A percentile compares a stretch with the other conserved stretches of the same genome.
Evolutionary conservation across 2,329 filamentous ascomycete species (phyloP).

Genomic region (Colletotrichum lindemuthianum): DNA sequence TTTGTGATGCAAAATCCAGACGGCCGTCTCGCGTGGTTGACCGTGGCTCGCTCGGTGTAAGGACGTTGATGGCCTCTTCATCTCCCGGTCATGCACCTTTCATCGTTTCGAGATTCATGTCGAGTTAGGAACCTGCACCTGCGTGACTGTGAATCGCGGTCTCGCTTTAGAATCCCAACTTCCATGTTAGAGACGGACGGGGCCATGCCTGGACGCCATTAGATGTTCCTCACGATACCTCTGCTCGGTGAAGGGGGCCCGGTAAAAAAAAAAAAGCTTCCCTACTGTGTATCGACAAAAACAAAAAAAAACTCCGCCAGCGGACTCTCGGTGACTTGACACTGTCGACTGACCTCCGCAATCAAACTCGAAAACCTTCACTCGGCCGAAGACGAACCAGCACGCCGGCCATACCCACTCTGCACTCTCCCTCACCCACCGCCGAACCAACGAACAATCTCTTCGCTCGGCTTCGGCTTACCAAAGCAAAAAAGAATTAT

Average conservation of each 20-base stretch:
- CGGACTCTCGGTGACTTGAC: no score
- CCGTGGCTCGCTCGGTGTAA: not conserved
- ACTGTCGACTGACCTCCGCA: no score
- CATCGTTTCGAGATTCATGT: not conserved
- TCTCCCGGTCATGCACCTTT: not conserved
- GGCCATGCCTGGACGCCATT: no score
- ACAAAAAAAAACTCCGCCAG: no score
- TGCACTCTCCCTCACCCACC: not conserved
- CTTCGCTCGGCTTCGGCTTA: conserved; percentile 23
- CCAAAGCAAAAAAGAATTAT: conserved; percentile 11
- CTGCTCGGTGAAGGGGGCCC: no score
- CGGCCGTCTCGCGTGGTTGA: not conserved
- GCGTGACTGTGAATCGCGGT: not conserved
- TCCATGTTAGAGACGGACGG: no score
- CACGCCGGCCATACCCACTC: conserved; percentile 16
- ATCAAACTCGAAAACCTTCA: no score
- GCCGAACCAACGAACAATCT: conserved; percentile 17
- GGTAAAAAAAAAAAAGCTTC: no score
- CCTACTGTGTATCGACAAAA: no score
- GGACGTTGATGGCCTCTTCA: not conserved
- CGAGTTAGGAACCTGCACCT: not conserved
- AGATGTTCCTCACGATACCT: no score
- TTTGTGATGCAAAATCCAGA: not conserved
- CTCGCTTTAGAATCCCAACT: not conserved
- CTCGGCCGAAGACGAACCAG: no score